Evolutionary conservation across 768 basidiomycete genomes (phyloP), one percentile per base, ranked within the genome.

Genomic region (Termitomyces sp.): DNA sequence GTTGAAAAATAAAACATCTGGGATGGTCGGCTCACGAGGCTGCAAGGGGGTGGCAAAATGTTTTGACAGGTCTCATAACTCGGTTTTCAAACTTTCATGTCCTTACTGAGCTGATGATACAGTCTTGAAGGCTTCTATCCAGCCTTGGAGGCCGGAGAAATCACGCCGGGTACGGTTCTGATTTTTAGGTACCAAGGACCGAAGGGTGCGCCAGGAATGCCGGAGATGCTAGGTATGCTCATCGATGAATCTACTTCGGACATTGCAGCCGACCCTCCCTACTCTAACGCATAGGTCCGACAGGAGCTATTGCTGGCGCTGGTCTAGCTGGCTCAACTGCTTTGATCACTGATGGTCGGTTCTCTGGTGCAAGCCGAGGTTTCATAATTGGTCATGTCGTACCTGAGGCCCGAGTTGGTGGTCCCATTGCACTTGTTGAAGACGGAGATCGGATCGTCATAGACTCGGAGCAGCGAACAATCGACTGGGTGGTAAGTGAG

Each of bases 201-300:
- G 0, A 92, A 89, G 68, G 91, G 92, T 27, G 92, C 83, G n/a
- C 93, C 91, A 27, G 92, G 92, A 23, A 93, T 92, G 91, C 92
- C 92, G 9, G 91, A 94, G 75, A 79, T 79, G 78, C 66, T 78
- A 7, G 78, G 73, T 76, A 67, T 44, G 35, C 16, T 37, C 16
- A 5, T 17, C 6, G 46, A 50, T 21, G 30, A 4, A 46, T 34
- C 37, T 10, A 27, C 16, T 23, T 19, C 34, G 14, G 16, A 34
- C 44, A 32, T 35, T n/a, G 14, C 19, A 3, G n/a, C 40, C 55
- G 19, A 51, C 40, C 34, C 57, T 9, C 19, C 50, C 53, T 64
- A 34, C 27, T 10, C 53, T 27, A 46, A 34, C 11, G 14, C 35
- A 17, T 63, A 80, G 89, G 89, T 19, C 91, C 91, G 1, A 94